Evolutionary conservation across 352 stramenopile species (phyloP), one percentile per base, ranked within the genome.

Genomic region (Phytophthora europaea): DNA sequence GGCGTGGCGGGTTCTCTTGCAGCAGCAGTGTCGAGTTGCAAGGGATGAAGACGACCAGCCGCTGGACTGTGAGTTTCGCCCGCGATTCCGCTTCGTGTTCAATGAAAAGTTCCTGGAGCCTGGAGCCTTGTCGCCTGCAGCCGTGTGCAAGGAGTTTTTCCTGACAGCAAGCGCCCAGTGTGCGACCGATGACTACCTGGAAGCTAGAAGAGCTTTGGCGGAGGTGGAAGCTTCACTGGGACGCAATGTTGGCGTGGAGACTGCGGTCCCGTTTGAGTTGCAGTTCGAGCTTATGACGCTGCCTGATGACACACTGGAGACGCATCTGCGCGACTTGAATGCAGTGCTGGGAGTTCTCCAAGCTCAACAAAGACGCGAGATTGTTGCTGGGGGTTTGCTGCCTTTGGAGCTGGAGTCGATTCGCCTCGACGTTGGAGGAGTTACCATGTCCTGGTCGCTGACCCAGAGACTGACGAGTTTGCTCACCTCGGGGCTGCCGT

Each of bases 21-120:
- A 81, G 45, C 65, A 85, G 23, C 67, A 75, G 47, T 85, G 75
- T 34, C 66, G 73, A 13, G 70, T 86, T n/a, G 65, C 67, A 18
- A 74, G 71, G 12, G 67, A 80, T 31, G 70, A 80, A 47, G 70
- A 76, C 7, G 70, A 76, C 6, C 63, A 60, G 28, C 72, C 70
- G 50, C 74, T 78, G 6, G 79, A 83, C 58, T 53, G 70, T 22
- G 70, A 68, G 8, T 56, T 86, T 12, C 23, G 53, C 15, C 76
- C 79, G 13, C 54, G 67, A 34, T 70, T 86, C 28, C 67, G 70
- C 3, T 72, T 86, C 20, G 76, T 80, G 43, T 79, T 81, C 52
- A 77, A 81, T 16, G 75, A 76, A 40, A 66, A 74, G 3, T 73
- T 71, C 48, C 31, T 81, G 38, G 65, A 76, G 47, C 31, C 67